phyloP scores from a whole-genome alignment of 2,329 filamentous ascomycete species.

The Corinectria fuckeliana region DNA sequence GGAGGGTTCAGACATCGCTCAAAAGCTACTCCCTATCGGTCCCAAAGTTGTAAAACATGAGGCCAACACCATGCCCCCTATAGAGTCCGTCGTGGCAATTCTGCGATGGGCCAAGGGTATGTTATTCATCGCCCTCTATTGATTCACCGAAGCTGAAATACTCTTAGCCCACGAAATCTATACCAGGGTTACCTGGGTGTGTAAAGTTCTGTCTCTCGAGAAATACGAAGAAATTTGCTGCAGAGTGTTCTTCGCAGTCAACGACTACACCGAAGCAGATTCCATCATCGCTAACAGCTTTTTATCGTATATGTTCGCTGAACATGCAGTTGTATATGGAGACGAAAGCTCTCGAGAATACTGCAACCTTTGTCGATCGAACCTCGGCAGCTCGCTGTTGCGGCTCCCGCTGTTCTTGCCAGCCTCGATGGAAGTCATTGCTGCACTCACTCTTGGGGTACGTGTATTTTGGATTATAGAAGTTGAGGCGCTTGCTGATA shows the following conservation, averaged over 20 bases:
- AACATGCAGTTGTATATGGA: slow-evolving; percentile 39
- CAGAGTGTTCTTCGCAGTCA: slow-evolving; percentile 46
- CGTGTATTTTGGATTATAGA: background rate
- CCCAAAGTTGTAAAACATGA: background rate
- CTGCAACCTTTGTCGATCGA: slow-evolving; percentile 36
- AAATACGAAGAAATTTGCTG: slow-evolving; percentile 41
- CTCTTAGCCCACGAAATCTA: slow-evolving; percentile 35
- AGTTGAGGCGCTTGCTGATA: background rate
- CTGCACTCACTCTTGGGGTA: slow-evolving; percentile 44
- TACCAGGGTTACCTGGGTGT: slow-evolving; percentile 41
- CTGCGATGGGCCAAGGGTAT: slow-evolving; percentile 45
- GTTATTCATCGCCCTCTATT: accelerated
- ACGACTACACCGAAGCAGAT: slow-evolving; percentile 42
- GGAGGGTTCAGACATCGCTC: background rate
- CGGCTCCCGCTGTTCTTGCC: slow-evolving; percentile 42
- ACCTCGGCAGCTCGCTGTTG: slow-evolving; percentile 35
- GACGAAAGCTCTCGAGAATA: slow-evolving; percentile 30
- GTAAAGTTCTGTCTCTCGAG: slow-evolving; percentile 41
- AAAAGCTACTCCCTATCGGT: background rate
- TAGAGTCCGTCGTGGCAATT: slow-evolving; percentile 38
- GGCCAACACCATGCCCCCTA: slow-evolving; percentile 33
- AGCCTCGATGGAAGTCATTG: slow-evolving; percentile 42
- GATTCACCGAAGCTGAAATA: background rate
- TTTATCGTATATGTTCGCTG: slow-evolving; percentile 44
- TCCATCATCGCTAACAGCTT: slow-evolving; percentile 46